phyloP scores from a whole-genome alignment of 2,329 filamentous ascomycete genomes.

The Ceratocystiopsis sp. region DNA sequence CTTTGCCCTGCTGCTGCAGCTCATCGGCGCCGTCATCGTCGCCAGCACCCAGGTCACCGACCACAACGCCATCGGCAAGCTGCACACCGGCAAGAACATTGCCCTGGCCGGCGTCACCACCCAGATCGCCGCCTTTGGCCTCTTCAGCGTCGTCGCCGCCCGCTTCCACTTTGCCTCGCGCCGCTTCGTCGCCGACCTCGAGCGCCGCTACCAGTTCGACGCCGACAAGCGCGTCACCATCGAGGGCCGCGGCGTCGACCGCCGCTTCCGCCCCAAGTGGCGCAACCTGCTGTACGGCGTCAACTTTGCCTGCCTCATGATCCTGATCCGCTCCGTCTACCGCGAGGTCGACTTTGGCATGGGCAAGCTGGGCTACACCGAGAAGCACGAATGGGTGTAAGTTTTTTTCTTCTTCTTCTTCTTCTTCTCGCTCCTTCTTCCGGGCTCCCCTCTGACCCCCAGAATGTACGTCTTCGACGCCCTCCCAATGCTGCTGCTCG shows the following conservation, averaged over 20 bases:
- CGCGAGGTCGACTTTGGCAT: constrained; percentile 16
- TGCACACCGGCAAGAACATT: constrained; percentile 20
- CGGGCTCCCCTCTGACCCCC: no score
- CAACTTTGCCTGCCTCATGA: constrained; percentile 15
- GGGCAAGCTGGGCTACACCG: constrained; percentile 11
- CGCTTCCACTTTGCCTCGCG: constrained; percentile 29
- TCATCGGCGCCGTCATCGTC: constrained; percentile 23
- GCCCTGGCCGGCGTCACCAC: constrained; percentile 23
- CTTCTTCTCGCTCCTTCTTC: not conserved
- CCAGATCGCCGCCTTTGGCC: constrained; percentile 27
- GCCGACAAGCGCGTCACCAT: constrained; percentile 17
- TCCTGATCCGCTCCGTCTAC: constrained; percentile 16
- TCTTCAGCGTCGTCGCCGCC: constrained; percentile 26
- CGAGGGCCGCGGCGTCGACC: constrained; percentile 6
- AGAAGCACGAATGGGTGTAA: constrained; percentile 16
- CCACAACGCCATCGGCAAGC: constrained; percentile 14
- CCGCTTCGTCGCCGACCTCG: constrained; percentile 16
- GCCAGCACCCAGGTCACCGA: constrained; percentile 18
- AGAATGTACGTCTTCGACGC: constrained; percentile 16
- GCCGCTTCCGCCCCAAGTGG: constrained; percentile 17
- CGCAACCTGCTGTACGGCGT: constrained; percentile 18
- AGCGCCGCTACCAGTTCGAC: constrained; percentile 14
- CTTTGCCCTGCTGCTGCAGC: constrained; percentile 21
- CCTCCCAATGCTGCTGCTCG: constrained; percentile 15
- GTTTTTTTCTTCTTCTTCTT: constrained; percentile 7